A percentile compares a stretch with the other conserved stretches of the same genome.
Evolutionary conservation across 352 stramenopile species (phyloP).

Genomic region (Phytophthora parvispora): DNA sequence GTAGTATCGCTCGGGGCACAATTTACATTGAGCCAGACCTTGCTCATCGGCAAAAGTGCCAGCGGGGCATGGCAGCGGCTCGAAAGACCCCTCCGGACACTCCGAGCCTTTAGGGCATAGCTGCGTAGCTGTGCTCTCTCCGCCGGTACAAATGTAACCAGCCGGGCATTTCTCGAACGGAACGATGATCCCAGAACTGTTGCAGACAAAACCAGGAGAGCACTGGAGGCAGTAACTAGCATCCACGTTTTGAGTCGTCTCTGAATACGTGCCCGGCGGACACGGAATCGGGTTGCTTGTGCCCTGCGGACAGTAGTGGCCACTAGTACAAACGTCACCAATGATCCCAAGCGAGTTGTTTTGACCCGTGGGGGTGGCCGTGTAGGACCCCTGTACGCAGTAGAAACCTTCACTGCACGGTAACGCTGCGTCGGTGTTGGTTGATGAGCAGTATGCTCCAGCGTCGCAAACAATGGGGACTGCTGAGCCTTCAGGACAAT

Average conservation of each 20-base stretch:
- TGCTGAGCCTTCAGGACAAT: slow-evolving; percentile 89
- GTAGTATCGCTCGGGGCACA: slow-evolving; percentile 81
- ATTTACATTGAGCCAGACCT: slow-evolving; percentile 65
- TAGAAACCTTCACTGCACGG: slow-evolving; percentile 89
- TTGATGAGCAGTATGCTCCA: slow-evolving; percentile 83
- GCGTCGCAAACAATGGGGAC: slow-evolving; percentile 85
- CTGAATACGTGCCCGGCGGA: slow-evolving; percentile 75
- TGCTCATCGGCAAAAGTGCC: slow-evolving; percentile 77
- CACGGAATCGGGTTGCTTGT: slow-evolving; percentile 89
- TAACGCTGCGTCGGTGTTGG: slow-evolving; percentile 74
- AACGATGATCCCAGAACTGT: slow-evolving; percentile 53
- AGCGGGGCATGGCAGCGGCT: slow-evolving; percentile 63
- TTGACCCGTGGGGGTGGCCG: slow-evolving; percentile 72
- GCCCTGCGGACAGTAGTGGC: slow-evolving; percentile 83
- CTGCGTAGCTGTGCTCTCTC: slow-evolving; percentile 60
- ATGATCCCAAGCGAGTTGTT: slow-evolving; percentile 81
- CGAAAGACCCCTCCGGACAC: slow-evolving; percentile 71
- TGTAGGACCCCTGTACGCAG: slow-evolving; percentile 90
- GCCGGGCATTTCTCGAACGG: slow-evolving; percentile 60
- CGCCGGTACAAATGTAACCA: slow-evolving; percentile 72
- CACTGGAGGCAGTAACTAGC: slow-evolving; percentile 78
- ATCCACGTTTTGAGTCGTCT: slow-evolving; percentile 70
- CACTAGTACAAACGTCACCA: slow-evolving; percentile 72
- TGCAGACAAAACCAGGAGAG: slow-evolving; percentile 68
- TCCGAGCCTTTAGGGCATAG: slow-evolving; percentile 77